Conservation (phyloP, 2,329 filamentous ascomycete species). For the Ilyonectria robusta region DNA sequence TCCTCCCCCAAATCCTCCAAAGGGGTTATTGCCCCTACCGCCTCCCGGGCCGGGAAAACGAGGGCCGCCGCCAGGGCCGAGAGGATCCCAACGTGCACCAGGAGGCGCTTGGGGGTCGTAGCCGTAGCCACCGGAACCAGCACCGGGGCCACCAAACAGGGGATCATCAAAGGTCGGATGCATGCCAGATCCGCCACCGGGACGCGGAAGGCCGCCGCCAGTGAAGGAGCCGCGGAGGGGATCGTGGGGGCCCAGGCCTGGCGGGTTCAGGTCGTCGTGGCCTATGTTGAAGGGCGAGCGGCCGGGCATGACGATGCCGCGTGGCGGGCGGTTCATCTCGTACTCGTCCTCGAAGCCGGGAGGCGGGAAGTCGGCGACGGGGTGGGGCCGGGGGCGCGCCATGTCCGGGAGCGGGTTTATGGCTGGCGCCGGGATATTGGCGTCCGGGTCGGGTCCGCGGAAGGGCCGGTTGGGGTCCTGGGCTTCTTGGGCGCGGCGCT, state of each 20-base stretch:
- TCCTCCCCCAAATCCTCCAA: slow-evolving; percentile 55
- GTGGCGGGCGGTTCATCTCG: slow-evolving; percentile 78
- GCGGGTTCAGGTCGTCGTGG: slow-evolving; percentile 89
- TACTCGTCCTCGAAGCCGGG: slow-evolving; percentile 96
- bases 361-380: slow-evolving; percentile 82
- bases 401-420: slow-evolving; percentile 75
- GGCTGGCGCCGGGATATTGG: slow-evolving; percentile 75
- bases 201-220: slow-evolving; percentile 70
- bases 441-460: slow-evolving; percentile 65
- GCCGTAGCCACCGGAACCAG: slow-evolving; percentile 48
- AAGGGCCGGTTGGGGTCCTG: slow-evolving; percentile 51
- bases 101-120: slow-evolving; percentile 82
- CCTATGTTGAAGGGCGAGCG: slow-evolving; percentile 79
- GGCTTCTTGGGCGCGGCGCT: slow-evolving; percentile 58
- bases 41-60: slow-evolving; percentile 62
- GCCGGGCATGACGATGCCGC: slow-evolving; percentile 55
- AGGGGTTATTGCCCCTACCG: slow-evolving; percentile 55
- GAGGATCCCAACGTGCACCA: slow-evolving; percentile 91
- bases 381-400: slow-evolving; percentile 70
- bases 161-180: slow-evolving; percentile 96
- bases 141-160: slow-evolving; percentile 72
- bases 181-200: slow-evolving; percentile 84
- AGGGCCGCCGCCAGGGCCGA: slow-evolving; percentile 76
- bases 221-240: slow-evolving; percentile 79
- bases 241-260: slow-evolving; percentile 87